A percentile compares a stretch with the other conserved stretches of the same genome.
phyloP scores from a whole-genome alignment of 164 flowering plant species.

The Berberis thunbergii region DNA sequence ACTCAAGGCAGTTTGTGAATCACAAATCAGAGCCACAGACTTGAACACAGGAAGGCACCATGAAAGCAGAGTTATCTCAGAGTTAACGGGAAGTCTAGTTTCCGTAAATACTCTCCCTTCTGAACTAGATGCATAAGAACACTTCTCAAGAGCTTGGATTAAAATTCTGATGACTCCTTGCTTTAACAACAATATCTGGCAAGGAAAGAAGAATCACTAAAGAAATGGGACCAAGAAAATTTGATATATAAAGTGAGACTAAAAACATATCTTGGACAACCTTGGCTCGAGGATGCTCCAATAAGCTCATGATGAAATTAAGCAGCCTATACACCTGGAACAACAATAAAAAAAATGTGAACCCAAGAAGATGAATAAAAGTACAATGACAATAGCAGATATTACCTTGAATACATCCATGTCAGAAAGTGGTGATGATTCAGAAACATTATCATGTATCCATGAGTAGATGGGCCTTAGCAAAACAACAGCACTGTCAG shows the following conservation, averaged over 20 bases:
- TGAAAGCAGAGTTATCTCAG: slow-evolving; percentile 27
- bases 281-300: slow-evolving; percentile 90
- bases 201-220: slow-evolving; percentile 6
- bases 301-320: slow-evolving; percentile 55
- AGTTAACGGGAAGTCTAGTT: slow-evolving; percentile 15
- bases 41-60: slow-evolving; percentile 72
- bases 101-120: slow-evolving; percentile 39
- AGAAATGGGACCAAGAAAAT: not conserved
- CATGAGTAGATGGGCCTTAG: slow-evolving; percentile 60
- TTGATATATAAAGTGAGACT: not conserved
- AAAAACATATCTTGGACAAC: slow-evolving; percentile 22
- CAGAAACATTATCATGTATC: slow-evolving; percentile 39
- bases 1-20: slow-evolving; percentile 20
- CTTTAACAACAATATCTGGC: slow-evolving; percentile 51
- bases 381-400: not conserved
- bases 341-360: not conserved
- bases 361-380: not conserved
- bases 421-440: slow-evolving; percentile 37
- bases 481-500: slow-evolving; percentile 51
- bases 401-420: slow-evolving; percentile 72
- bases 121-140: slow-evolving; percentile 25
- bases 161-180: slow-evolving; percentile 48
- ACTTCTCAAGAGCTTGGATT: slow-evolving; percentile 39
- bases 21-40: slow-evolving; percentile 45
- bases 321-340: slow-evolving; percentile 62